phyloP scores from a whole-genome alignment of 1,139 yeast species.

The Blastobotrys persicus region DNA sequence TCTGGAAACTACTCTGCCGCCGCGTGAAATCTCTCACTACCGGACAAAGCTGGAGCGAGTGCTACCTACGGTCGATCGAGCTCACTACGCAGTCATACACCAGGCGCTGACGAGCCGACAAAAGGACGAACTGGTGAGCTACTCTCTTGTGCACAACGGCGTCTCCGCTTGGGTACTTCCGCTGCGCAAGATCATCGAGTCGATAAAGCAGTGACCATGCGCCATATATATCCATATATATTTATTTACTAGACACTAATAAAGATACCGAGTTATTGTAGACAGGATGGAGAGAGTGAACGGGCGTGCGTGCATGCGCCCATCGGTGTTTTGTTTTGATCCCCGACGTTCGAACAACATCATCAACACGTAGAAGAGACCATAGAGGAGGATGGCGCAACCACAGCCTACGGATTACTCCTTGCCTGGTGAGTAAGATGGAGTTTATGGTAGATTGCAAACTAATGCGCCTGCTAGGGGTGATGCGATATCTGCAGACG shows the following conservation, averaged over 20 bases:
- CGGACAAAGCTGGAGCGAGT: slow-evolving; percentile 35
- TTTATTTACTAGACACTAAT: neutral
- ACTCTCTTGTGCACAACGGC: slow-evolving; percentile 52
- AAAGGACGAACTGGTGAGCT: slow-evolving; percentile 40
- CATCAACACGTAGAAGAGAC: neutral
- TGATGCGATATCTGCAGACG: slow-evolving; percentile 55
- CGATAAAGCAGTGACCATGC: slow-evolving; percentile 8
- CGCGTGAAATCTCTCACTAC: slow-evolving; percentile 42
- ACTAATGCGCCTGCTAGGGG: slow-evolving; percentile 40
- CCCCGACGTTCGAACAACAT: neutral
- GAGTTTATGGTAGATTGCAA: neutral
- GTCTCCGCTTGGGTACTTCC: slow-evolving; percentile 58
- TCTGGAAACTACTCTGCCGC: slow-evolving; percentile 32
- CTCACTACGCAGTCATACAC: slow-evolving; percentile 29
- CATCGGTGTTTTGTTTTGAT: neutral
- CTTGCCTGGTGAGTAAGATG: slow-evolving; percentile 31
- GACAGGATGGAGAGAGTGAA: too few species aligned
- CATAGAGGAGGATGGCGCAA: slow-evolving; percentile 15
- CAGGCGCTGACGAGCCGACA: slow-evolving; percentile 16
- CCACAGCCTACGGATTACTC: slow-evolving; percentile 35
- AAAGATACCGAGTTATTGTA: neutral
- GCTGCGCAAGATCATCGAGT: slow-evolving; percentile 49
- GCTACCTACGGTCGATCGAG: slow-evolving; percentile 26
- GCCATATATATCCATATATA: slow-evolving; percentile 1
- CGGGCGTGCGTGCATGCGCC: neutral